Evolutionary conservation across 2,329 filamentous ascomycete genomes (phyloP).

Genomic region (Peltaster fructicola): DNA sequence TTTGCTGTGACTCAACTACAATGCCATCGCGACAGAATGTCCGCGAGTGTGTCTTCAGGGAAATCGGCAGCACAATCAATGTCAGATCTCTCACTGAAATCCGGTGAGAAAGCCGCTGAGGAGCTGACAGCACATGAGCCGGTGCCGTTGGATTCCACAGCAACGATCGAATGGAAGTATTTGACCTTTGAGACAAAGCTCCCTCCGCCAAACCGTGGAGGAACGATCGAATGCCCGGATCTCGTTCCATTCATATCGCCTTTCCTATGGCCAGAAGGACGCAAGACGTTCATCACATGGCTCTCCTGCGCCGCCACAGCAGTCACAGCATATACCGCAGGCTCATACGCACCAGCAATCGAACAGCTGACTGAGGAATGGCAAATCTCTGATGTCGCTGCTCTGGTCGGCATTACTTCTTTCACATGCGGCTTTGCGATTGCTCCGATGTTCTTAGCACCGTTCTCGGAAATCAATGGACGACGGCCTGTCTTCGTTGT

Average conservation of each 20-base stretch:
- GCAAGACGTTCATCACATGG: conserved; percentile 53
- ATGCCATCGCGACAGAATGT: too few species aligned
- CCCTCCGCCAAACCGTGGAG: conserved; percentile 23
- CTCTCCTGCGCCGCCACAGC: conserved; percentile 62
- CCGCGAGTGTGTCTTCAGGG: too few species aligned
- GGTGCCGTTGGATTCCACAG: conserved; percentile 5
- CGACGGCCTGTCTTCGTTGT: conserved; percentile 65
- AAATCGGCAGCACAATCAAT: too few species aligned
- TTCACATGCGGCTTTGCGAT: conserved; percentile 69
- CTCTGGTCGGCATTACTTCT: conserved; percentile 59
- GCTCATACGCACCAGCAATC: conserved; percentile 57
- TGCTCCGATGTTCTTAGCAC: conserved; percentile 75
- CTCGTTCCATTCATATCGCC: conserved; percentile 51
- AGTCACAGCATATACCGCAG: conserved; percentile 64
- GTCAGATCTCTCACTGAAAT: too few species aligned
- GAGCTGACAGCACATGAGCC: conserved; percentile 1
- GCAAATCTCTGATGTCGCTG: conserved; percentile 44
- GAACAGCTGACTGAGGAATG: conserved; percentile 49
- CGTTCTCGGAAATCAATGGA: conserved; percentile 77
- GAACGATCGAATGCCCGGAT: conserved; percentile 35
- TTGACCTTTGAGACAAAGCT: conserved; percentile 44
- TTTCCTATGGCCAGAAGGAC: conserved; percentile 50
- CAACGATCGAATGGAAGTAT: conserved; percentile 37
- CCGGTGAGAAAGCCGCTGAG: conserved; percentile 9
- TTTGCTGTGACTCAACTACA: too few species aligned